Percentiles rank a stretch among this genome's conserved stretches.
These are phyloP conservation scores for Euclidium syriacum DNA, from an alignment of 345 rosid genomes.

Conservation along the genomic window DNA sequence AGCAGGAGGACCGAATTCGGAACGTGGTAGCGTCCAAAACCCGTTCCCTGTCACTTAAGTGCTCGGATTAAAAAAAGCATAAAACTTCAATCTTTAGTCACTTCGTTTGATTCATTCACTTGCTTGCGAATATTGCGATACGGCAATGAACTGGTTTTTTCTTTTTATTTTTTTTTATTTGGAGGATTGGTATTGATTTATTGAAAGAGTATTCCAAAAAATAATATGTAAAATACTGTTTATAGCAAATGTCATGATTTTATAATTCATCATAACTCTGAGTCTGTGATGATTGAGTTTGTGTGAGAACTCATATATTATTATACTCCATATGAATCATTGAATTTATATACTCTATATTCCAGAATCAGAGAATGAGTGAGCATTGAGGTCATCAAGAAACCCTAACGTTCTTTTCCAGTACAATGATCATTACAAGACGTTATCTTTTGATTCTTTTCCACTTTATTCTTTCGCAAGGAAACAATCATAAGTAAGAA, in stretches of 20 bases:
- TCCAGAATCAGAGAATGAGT: slow-evolving; percentile 18
- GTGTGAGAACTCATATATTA: background rate
- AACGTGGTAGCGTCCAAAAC: too few relatives aligned
- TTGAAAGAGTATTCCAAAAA: too few relatives aligned
- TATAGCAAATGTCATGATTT: background rate
- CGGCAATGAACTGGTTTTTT: too few relatives aligned
- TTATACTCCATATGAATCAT: background rate
- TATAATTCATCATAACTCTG: background rate
- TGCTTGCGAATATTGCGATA: too few relatives aligned
- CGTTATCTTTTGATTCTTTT: slow-evolving; percentile 18
- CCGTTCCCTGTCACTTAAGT: too few relatives aligned
- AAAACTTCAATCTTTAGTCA: too few relatives aligned
- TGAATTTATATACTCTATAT: background rate
- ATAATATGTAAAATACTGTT: background rate
- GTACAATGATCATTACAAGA: slow-evolving; percentile 23
- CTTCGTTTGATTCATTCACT: too few relatives aligned
- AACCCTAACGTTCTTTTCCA: background rate
- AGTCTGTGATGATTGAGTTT: slow-evolving; percentile 12
- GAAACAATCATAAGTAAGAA: slow-evolving; percentile 4
- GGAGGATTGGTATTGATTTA: too few relatives aligned
- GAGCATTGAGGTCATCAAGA: slow-evolving; percentile 23
- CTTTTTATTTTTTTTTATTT: too few relatives aligned
- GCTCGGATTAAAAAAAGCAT: too few relatives aligned
- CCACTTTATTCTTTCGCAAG: slow-evolving; percentile 2
- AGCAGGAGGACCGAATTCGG: too few relatives aligned